Evolutionary conservation across 2,329 filamentous ascomycete species (phyloP), one percentile per base, ranked within the genome.

Genomic region (Stylonectria norvegica): DNA sequence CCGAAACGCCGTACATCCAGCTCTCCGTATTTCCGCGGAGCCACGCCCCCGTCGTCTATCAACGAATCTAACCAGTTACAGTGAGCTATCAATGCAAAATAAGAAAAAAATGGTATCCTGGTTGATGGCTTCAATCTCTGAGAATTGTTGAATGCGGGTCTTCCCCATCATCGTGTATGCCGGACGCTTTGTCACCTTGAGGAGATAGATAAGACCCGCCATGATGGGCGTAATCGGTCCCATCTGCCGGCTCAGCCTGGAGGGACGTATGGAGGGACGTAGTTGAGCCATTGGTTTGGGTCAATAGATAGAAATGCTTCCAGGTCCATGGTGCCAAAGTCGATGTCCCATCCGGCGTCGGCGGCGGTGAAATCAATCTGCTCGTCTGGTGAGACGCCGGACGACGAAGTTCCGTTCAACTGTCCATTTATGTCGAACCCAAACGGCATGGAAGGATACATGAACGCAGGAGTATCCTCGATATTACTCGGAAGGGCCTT

Each of bases 301-400:
- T 61, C 58, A 15, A 61, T 54, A 18, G 58, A 61, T 28, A 61
- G 28, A 30, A 61, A 61, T 1, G 59, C 56, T 32, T 61, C 59
- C 54, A 61, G 60, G 28, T 62, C 60, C 56, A 59, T 61, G 4
- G 50, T 55, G 5, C 52, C 56, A 43, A 62, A 61, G 40, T 61
- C 55, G 35, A 60, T 55, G 16, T 58, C 49, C 52, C 58, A 59
- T 3, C 58, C 59, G 5, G 53, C 49, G 38, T 61, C 59, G 19
- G 52, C 55, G 17, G 55, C 50, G 14, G 55, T 59, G 4, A 60
- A 56, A 16, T 61, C 58, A 10, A 48, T 39, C 36, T 45, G 49
- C 7, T 58, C 57, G 12, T 57, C 57, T 3, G 51, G 31, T 6
- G 43, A 37, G 27, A 47, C 39, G 5, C 46, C 48, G 12, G 44